Conservation (phyloP, 345 rosid genomes). For the Hibiscus mutabilis region DNA sequence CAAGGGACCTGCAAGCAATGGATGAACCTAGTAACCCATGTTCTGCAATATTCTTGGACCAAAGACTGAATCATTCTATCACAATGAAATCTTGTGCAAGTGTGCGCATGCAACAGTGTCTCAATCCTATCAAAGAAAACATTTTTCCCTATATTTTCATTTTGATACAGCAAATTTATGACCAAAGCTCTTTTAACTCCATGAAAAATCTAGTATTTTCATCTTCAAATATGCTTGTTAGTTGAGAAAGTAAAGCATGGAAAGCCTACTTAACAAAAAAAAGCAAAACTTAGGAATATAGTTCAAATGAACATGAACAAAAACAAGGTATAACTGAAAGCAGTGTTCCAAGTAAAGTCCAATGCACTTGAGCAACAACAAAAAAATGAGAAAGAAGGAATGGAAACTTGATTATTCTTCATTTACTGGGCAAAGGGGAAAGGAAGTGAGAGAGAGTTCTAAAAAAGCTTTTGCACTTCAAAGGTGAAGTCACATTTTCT, state of each 20-base stretch:
- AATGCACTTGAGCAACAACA: neutral
- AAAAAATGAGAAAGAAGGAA: neutral
- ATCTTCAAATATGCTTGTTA: neutral
- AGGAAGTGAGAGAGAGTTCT: neutral
- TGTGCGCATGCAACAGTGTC: neutral
- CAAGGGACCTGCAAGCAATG: constrained; percentile 11
- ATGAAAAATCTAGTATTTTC: neutral
- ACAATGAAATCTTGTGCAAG: neutral
- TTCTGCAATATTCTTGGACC: too few species aligned
- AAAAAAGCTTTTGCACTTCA: neutral
- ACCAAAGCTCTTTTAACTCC: neutral
- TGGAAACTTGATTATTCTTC: neutral
- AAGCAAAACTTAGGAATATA: neutral
- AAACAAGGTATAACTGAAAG: neutral
- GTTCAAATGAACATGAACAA: neutral
- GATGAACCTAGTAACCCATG: neutral
- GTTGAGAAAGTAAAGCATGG: neutral
- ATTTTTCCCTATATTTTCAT: neutral
- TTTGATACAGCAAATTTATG: neutral
- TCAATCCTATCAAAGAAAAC: neutral
- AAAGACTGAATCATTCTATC: neutral
- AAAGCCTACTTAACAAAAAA: neutral
- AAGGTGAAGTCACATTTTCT: constrained; percentile 4
- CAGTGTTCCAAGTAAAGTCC: neutral
- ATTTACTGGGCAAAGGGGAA: neutral